Percentiles rank a stretch among this genome's conserved stretches.
phyloP scores from a whole-genome alignment of 257 asterid species.

The Pogostemon cablin region DNA sequence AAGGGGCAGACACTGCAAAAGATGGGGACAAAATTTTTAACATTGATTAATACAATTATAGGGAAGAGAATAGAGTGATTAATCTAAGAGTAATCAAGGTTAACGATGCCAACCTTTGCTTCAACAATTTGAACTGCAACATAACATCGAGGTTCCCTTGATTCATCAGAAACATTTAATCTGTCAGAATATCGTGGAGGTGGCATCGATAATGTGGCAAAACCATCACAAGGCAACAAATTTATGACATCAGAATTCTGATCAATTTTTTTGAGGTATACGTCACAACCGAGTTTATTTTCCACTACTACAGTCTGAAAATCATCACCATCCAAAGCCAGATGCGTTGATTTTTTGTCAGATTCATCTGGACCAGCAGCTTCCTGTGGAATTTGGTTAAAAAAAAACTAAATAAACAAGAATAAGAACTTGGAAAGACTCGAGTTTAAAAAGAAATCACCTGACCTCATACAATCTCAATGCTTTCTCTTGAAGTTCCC shows the following conservation, averaged over 20 bases:
- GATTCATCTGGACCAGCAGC: conserved; percentile 56
- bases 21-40: conserved; percentile 24
- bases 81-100: conserved; percentile 7
- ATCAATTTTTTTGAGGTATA: conserved; percentile 67
- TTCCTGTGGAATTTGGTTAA: conserved; percentile 56
- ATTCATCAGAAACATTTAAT: conserved; percentile 78
- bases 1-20: conserved; percentile 81
- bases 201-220: conserved; percentile 71
- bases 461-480: conserved; percentile 68
- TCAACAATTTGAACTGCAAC: conserved; percentile 82
- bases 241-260: conserved; percentile 52
- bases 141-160: conserved; percentile 86
- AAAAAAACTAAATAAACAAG: conserved; percentile 22
- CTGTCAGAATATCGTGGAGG: conserved; percentile 97
- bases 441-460: conserved; percentile 10
- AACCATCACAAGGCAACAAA: conserved; percentile 55
- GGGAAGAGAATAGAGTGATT: conserved; percentile 8
- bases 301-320: conserved; percentile 78
- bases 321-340: conserved; percentile 91
- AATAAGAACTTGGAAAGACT: conserved; percentile 29
- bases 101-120: conserved; percentile 67
- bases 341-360: conserved; percentile 51
- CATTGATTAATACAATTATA: background rate
- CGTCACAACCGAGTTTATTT: conserved; percentile 94
- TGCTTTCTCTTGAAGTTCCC: conserved; percentile 93